Evolutionary conservation across 2,329 filamentous ascomycete species (phyloP), one percentile per base, ranked within the genome.

Genomic region (Alternaria infectoria): DNA sequence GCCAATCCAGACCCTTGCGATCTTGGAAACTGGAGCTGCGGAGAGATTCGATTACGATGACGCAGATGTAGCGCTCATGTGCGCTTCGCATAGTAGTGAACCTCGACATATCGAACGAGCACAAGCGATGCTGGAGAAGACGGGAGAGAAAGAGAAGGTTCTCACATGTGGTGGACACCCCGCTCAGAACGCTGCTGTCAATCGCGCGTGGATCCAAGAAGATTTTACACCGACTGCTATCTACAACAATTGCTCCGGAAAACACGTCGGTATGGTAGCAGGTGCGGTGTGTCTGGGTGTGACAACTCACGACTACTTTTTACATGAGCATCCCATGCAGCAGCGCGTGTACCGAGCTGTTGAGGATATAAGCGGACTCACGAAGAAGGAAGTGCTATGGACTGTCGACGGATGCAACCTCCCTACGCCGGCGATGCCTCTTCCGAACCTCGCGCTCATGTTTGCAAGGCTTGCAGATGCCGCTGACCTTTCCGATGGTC

Each of bases 181-280:
- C 1, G 54, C 54, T 21, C 17, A 21, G 15, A 56, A 44, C 12
- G 36, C 54, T 15, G 15, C 21, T 11, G 75, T 84, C 5, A 81
- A 83, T 59, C 69, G 70, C 0, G 62, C 50, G 0, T 85, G 83
- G 83, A 79, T 82, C 51, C 80, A 74, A 57, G 56, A 56, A 0
- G 82, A 75, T 2, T 81, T 79, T 47, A 69, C 60, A 0, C 83
- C 83, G 0, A 81, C 79, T 0, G 72, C 73, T 0, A 69, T 84
- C 0, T 79, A 75, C 52, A 85, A 81, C 55, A 84, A 85, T 61
- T 86, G 83, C 63, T 85, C 83, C 0, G 84, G 83, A 1, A 86
- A 86, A 44, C 83, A 86, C 65, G 80, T 75, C 4, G 83, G 81
- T 1, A 85, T 85, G 82, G 68, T 85, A 21, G 83, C 80, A 1